phyloP scores from a whole-genome alignment of 768 basidiomycete species.

The Suillus subluteus region DNA sequence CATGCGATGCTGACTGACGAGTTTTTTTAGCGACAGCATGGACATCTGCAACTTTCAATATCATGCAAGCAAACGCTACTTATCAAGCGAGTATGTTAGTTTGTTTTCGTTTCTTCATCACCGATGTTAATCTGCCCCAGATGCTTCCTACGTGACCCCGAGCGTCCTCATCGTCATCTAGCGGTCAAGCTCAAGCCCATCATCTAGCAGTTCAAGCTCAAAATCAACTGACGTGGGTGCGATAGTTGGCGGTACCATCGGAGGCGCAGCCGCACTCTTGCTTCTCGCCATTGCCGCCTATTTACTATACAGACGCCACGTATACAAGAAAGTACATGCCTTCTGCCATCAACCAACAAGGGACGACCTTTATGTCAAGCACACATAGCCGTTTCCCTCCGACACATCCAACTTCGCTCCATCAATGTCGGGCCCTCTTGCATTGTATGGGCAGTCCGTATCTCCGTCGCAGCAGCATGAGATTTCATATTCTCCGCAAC shows the following conservation, averaged over 20 bases:
- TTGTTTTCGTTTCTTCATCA: conserved; percentile 11
- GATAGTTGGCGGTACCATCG: conserved; percentile 28
- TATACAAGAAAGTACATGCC: conserved; percentile 8
- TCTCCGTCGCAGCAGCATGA: not conserved
- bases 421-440: not conserved
- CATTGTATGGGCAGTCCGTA: not conserved
- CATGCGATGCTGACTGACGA: not conserved
- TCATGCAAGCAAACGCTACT: conserved; percentile 28
- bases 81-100: conserved; percentile 16
- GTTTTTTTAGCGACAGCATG: conserved; percentile 38
- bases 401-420: conserved; percentile 13
- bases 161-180: not conserved
- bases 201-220: conserved; percentile 8
- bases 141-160: not conserved
- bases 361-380: not conserved
- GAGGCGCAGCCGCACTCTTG: conserved; percentile 22
- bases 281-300: conserved; percentile 19
- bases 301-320: conserved; percentile 20
- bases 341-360: not conserved
- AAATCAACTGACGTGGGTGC: conserved; percentile 19
- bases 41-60: conserved; percentile 33
- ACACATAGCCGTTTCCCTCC: conserved; percentile 18
- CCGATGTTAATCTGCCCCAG: not conserved
- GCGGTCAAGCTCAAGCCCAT: conserved; percentile 8
- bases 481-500: not conserved